phyloP scores from a whole-genome alignment of 2,329 filamentous ascomycete genomes.

The Cryoendolithus antarcticus region DNA sequence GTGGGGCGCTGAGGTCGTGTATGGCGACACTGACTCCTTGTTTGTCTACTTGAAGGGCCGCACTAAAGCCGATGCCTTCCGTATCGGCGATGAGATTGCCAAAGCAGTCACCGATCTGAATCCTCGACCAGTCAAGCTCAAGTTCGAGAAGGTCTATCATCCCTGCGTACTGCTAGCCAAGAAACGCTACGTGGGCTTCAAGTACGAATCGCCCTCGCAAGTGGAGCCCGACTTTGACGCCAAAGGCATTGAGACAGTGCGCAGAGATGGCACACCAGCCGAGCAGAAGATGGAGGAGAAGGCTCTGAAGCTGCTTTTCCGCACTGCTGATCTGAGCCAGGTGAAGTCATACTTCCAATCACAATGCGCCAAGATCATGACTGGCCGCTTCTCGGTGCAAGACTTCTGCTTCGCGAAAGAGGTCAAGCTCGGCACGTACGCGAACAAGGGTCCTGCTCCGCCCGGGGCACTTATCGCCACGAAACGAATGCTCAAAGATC shows the following conservation, averaged over 20 bases:
- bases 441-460: slow-evolving; percentile 64
- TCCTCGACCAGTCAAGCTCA: slow-evolving; percentile 82
- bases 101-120: slow-evolving; percentile 79
- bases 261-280: slow-evolving; percentile 84
- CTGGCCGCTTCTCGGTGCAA: slow-evolving; percentile 73
- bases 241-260: slow-evolving; percentile 95
- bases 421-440: slow-evolving; percentile 81
- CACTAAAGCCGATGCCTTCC: slow-evolving; percentile 77
- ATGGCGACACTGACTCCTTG: slow-evolving; percentile 91
- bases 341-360: slow-evolving; percentile 82
- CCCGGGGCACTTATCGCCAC: slow-evolving; percentile 83
- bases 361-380: slow-evolving; percentile 88
- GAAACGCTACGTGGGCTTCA: slow-evolving; percentile 96
- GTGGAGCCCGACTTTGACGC: slow-evolving; percentile 81
- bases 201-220: slow-evolving; percentile 73
- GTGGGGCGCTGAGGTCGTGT: slow-evolving; percentile 95
- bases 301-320: slow-evolving; percentile 75
- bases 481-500: slow-evolving; percentile 73
- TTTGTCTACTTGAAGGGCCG: slow-evolving; percentile 84
- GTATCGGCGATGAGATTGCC: slow-evolving; percentile 85
- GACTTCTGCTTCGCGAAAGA: slow-evolving; percentile 95
- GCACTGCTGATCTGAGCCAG: slow-evolving; percentile 75
- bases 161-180: slow-evolving; percentile 90
- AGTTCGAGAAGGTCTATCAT: slow-evolving; percentile 97
- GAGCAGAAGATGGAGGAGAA: slow-evolving; percentile 96